phyloP scores from a whole-genome alignment of 192 early-diverging fungal genomes.

The Spizellomyces punctatus region DNA sequence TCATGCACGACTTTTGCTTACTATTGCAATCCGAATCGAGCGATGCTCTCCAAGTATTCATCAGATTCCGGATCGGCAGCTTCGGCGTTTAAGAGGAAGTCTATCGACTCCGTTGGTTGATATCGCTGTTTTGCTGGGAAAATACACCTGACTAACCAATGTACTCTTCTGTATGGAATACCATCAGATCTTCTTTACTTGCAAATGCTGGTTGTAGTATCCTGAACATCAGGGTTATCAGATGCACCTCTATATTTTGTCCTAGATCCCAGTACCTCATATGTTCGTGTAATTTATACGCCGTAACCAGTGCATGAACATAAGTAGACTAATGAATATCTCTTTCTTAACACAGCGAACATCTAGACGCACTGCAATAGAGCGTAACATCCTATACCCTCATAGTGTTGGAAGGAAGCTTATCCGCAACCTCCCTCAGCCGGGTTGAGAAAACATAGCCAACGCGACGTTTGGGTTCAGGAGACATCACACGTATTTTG shows the following conservation, averaged over 20 bases:
- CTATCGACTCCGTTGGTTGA: too few relatives aligned
- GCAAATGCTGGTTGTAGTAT: constrained; percentile 8
- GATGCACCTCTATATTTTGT: too few relatives aligned
- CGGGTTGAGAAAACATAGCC: constrained; percentile 22
- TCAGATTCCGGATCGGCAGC: background rate
- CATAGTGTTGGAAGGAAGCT: constrained; percentile 28
- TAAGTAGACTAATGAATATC: background rate
- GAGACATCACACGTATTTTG: background rate
- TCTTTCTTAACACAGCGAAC: too few relatives aligned
- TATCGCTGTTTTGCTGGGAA: constrained; percentile 1
- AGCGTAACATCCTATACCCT: constrained; percentile 1
- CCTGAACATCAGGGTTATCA: too few relatives aligned
- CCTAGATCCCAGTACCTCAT: too few relatives aligned
- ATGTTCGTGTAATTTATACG: too few relatives aligned
- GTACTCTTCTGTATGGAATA: constrained; percentile 34
- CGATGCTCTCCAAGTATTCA: constrained; percentile 16
- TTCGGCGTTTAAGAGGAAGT: too few relatives aligned
- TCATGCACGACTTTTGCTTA: too few relatives aligned
- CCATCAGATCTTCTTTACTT: constrained; percentile 17
- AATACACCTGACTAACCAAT: background rate
- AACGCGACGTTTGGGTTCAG: constrained; percentile 17
- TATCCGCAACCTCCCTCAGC: constrained; percentile 1
- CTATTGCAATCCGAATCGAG: constrained; percentile 31
- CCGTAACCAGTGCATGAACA: constrained; percentile 33
- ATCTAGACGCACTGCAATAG: too few relatives aligned